phyloP scores from a whole-genome alignment of 2,329 filamentous ascomycete genomes.

The Macrophomina tecta region DNA sequence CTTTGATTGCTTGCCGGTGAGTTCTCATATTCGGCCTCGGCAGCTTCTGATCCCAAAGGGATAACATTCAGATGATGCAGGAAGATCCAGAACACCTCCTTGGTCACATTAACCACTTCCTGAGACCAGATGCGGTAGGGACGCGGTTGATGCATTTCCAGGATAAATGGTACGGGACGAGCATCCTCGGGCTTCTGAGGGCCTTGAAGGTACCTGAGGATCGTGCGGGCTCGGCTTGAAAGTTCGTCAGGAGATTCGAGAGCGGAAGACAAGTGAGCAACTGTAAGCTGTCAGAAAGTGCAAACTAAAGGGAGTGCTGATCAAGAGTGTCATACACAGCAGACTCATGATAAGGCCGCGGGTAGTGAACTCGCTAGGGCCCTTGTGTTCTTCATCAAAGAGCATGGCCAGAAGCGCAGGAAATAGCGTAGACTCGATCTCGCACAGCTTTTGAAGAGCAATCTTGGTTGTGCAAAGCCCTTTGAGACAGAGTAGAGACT shows the following conservation, averaged over 20 bases:
- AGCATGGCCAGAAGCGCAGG: conserved; percentile 86
- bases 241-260: conserved; percentile 57
- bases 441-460: conserved; percentile 80
- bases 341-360: conserved; percentile 88
- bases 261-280: conserved; percentile 79
- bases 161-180: conserved; percentile 81
- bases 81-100: conserved; percentile 99
- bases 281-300: conserved; percentile 32
- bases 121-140: conserved; percentile 95
- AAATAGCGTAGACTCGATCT: conserved; percentile 81
- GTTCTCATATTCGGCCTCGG: conserved; percentile 27
- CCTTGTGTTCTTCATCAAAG: conserved; percentile 98
- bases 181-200: conserved; percentile 74
- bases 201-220: conserved; percentile 81
- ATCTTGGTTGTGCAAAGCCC: conserved; percentile 90
- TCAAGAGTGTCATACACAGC: conserved; percentile 61
- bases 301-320: not conserved
- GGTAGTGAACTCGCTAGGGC: conserved; percentile 94
- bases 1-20: conserved; percentile 32
- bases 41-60: conserved; percentile 58
- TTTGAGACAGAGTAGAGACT: conserved; percentile 91
- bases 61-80: conserved; percentile 92
- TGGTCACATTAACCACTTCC: conserved; percentile 89
- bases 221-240: conserved; percentile 71
- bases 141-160: conserved; percentile 84